phyloP scores from a whole-genome alignment of 2,329 filamentous ascomycete genomes.

The Akanthomyces uredinophilus region DNA sequence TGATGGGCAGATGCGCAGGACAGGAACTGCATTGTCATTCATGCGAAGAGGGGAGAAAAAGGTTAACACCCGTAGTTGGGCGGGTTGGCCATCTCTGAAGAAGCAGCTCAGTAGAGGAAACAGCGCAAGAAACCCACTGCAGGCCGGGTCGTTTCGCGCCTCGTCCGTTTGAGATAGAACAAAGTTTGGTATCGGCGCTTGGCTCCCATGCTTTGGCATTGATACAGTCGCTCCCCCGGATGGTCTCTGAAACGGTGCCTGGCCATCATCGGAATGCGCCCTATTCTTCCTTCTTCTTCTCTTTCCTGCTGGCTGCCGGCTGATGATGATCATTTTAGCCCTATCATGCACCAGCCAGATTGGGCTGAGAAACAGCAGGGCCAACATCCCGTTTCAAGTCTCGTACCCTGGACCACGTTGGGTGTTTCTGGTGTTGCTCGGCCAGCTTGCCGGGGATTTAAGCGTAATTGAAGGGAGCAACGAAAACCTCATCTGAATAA shows the following conservation, averaged over 20 bases:
- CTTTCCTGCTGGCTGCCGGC: not conserved
- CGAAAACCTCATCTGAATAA: not conserved
- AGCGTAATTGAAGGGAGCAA: not conserved
- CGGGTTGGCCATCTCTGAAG: too few relatives aligned
- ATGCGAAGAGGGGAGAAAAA: not conserved
- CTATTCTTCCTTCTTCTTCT: not conserved
- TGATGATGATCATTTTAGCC: constrained; percentile 1
- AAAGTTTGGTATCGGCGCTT: not conserved
- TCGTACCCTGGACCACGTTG: too few relatives aligned
- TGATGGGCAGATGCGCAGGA: not conserved
- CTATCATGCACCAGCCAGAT: not conserved
- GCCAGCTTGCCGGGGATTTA: too few relatives aligned
- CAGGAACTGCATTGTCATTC: not conserved
- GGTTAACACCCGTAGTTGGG: not conserved
- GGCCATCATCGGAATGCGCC: not conserved
- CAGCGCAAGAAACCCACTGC: not conserved
- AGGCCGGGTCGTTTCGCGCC: not conserved
- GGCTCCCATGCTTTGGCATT: not conserved
- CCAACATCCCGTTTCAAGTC: too few relatives aligned
- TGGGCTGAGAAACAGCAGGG: not conserved
- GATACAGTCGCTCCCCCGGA: not conserved
- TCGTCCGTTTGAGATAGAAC: not conserved
- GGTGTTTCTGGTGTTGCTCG: too few relatives aligned
- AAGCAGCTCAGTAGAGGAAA: not conserved
- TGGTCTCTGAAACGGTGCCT: constrained; percentile 1